Conservation (phyloP, 352 stramenopile species). For the Blastocystis sp. region DNA sequence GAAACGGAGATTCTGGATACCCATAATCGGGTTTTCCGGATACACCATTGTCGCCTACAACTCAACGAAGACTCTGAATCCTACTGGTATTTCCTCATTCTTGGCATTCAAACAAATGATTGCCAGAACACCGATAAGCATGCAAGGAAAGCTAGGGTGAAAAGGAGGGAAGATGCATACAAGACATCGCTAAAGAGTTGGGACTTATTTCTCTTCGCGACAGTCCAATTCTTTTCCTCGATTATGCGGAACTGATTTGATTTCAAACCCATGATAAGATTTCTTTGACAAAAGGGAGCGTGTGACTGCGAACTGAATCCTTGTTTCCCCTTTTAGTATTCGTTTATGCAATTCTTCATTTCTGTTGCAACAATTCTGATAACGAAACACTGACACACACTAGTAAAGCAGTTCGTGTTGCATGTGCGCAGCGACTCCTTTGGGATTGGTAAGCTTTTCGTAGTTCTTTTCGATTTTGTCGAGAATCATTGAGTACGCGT, state of each 20-base stretch:
- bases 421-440: constrained; percentile 1
- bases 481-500: constrained; percentile 40
- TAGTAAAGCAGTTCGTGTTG: constrained; percentile 39
- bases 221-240: constrained; percentile 15
- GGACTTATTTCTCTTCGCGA: constrained; percentile 43
- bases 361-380: neutral
- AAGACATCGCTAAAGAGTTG: constrained; percentile 17
- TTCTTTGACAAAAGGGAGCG: too few relatives aligned
- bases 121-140: neutral
- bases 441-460: constrained; percentile 21
- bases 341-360: neutral
- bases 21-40: neutral
- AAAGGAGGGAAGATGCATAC: neutral
- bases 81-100: neutral
- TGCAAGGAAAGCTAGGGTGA: constrained; percentile 14
- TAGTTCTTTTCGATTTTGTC: constrained; percentile 54
- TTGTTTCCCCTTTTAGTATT: neutral
- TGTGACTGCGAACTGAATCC: neutral
- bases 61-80: neutral
- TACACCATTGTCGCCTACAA: neutral
- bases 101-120: neutral
- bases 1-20: neutral
- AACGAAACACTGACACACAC: neutral
- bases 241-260: constrained; percentile 6
- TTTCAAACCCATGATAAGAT: too few relatives aligned